Percentiles rank a stretch among this genome's conserved stretches.
Evolutionary conservation across 768 basidiomycete species (phyloP).

Genomic region (Cantharellus anzutake): DNA sequence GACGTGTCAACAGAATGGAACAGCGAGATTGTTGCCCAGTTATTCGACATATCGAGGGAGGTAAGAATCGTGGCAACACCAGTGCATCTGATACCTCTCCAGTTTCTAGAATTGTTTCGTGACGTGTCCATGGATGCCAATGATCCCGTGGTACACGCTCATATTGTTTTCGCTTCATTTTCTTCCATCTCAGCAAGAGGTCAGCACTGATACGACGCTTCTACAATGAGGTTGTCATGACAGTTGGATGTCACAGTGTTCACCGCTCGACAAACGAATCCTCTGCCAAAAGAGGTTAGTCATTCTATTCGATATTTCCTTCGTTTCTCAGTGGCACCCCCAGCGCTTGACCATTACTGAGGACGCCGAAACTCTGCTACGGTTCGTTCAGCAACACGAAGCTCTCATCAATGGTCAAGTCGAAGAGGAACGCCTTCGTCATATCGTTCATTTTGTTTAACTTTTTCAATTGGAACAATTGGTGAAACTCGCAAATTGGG

Average conservation of each 20-base stretch:
- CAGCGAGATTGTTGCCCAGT: conserved; percentile 36
- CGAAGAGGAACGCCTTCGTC: neutral
- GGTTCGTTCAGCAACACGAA: too few species aligned
- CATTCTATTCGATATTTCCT: too few species aligned
- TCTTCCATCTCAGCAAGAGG: conserved; percentile 45
- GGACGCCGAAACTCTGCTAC: too few species aligned
- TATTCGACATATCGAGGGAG: conserved; percentile 53
- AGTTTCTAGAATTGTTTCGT: conserved; percentile 12
- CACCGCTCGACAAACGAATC: too few species aligned
- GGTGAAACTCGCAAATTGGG: conserved; percentile 47
- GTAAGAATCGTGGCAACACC: conserved; percentile 21
- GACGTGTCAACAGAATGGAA: conserved; percentile 70
- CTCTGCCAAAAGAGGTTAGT: too few species aligned
- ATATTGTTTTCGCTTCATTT: conserved; percentile 32
- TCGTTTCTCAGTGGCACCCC: too few species aligned
- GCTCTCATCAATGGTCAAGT: too few species aligned
- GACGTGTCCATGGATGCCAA: conserved; percentile 12
- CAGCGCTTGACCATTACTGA: too few species aligned
- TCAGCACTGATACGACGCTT: conserved; percentile 22
- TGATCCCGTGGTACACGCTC: conserved; percentile 41
- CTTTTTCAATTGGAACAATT: conserved; percentile 59
- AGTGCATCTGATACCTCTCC: neutral
- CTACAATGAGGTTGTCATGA: too few species aligned
- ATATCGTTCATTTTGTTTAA: conserved; percentile 34
- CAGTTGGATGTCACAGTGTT: too few species aligned